Evolutionary conservation across 352 stramenopile genomes (phyloP), one percentile per base, ranked within the genome.

Genomic region (Pythium vanterpoolii): DNA sequence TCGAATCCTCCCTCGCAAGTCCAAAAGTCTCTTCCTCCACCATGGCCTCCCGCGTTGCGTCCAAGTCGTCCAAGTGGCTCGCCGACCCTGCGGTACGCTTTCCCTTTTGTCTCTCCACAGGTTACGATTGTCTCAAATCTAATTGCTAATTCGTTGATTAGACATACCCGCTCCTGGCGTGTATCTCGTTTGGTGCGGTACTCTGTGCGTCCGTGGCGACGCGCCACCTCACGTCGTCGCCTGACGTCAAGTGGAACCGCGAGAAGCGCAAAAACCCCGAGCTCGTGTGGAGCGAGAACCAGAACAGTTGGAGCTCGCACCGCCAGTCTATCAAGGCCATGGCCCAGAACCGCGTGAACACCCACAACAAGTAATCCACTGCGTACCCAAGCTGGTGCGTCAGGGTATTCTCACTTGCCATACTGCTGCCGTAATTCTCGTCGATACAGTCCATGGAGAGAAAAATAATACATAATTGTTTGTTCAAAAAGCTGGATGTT

Each of bases 161-260:
- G 75, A 82, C 73, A 61, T 86, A 86, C 60, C 76, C 76, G 23
- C 48, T 86, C 34, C 68, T 86, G 11, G 59, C 64, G 21, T 74
- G 72, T 33, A 70, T 86, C 30, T 56, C 59, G 24, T 64, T 55
- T 18, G 76, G 73, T 56, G 39, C 70, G 8, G 46, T 75, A 43
- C 66, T 86, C 60, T 80, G 74, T 31, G n/a, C 70, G 18, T 69
- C 68, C 13, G 62, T 69, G 24, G 76, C 72, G 19, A 66, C 74
- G 51, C 76, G 76, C 53, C 74, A 86, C 65, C 50, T 86, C 31
- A 82, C 74, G 46, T 62, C 62, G 51, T 80, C 72, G 34, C 76
- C 76, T 19, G 76, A 86, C 66, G 76, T 86, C 55, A 83, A 86
- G 51, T 77, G 71, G 72, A 68, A 86, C 76, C 76, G 76, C 49